Evolutionary conservation across 2,329 filamentous ascomycete species (phyloP).

Genomic region (Sporothrix euskadiensis): DNA sequence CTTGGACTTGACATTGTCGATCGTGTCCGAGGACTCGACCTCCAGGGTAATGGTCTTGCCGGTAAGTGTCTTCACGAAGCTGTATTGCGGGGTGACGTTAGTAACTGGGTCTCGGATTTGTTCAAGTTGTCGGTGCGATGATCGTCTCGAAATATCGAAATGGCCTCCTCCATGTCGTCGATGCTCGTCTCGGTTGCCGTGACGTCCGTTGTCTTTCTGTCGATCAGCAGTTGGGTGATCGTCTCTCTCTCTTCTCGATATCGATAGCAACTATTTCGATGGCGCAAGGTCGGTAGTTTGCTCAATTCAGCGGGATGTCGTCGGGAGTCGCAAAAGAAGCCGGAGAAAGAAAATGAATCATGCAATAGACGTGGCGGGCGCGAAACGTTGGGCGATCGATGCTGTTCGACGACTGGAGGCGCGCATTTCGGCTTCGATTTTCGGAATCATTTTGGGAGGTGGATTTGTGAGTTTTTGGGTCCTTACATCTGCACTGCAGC

Average conservation of each 20-base stretch:
- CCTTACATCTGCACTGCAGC: constrained; percentile 86
- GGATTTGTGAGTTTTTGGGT: constrained; percentile 25
- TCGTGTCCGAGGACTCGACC: constrained; percentile 98
- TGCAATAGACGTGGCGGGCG: not conserved
- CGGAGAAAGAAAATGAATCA: not conserved
- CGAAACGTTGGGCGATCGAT: not conserved
- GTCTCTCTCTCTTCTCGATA: not conserved
- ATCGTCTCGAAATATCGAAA: not conserved
- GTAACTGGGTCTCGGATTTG: not conserved
- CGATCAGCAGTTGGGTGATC: not conserved
- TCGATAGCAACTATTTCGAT: not conserved
- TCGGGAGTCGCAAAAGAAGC: not conserved
- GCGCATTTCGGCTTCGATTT: constrained; percentile 4
- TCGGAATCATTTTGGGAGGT: not conserved
- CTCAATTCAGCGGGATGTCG: not conserved
- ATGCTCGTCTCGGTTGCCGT: not conserved
- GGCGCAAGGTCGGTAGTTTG: not conserved
- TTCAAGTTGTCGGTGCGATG: too few species aligned
- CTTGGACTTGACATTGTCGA: constrained; percentile 99
- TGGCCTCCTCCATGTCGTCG: not conserved
- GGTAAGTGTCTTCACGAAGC: constrained; percentile 99
- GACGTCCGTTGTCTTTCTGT: not conserved
- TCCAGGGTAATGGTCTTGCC: constrained; percentile 99
- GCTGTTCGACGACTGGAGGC: not conserved
- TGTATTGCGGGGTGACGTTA: constrained; percentile 44